These are phyloP conservation scores for Stachybotrys chlorohalonatus DNA, from an alignment of 2,329 filamentous ascomycete genomes.

Conservation along the genomic window DNA sequence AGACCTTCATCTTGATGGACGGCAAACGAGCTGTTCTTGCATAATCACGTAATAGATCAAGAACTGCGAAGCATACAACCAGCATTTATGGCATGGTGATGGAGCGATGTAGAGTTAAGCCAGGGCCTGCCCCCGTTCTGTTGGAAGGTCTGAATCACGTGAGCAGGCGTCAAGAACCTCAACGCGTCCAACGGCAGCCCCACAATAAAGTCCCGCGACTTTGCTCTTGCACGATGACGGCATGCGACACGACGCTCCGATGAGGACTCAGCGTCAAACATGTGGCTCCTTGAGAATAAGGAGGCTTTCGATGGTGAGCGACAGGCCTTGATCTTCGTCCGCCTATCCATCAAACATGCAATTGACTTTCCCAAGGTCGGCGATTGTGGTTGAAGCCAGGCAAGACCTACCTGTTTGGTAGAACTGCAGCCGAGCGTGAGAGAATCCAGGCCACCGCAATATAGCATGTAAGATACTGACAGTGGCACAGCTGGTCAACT, in stretches of 20 bases:
- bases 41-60: not conserved
- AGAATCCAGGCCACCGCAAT: not conserved
- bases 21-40: not conserved
- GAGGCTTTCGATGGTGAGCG: conserved; percentile 38
- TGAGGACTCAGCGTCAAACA: conserved; percentile 18
- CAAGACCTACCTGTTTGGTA: conserved; percentile 76
- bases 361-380: conserved; percentile 13
- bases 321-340: too few relatives aligned
- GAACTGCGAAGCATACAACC: too few relatives aligned
- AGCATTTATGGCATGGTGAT: too few relatives aligned
- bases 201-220: not conserved
- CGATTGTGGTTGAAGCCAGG: conserved; percentile 80
- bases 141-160: not conserved
- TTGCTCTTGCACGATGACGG: not conserved
- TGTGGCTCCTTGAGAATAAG: conserved; percentile 59
- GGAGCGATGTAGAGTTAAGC: too few relatives aligned
- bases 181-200: not conserved
- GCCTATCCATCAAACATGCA: not conserved
- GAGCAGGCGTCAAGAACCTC: not conserved
- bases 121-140: too few relatives aligned
- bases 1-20: not conserved
- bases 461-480: conserved; percentile 1
- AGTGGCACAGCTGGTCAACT: conserved; percentile 47
- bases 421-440: conserved; percentile 59
- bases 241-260: not conserved